Base-by-base conservation (phyloP, 2,329 filamentous ascomycete genomes). In the Catunica adiposa region DNA sequence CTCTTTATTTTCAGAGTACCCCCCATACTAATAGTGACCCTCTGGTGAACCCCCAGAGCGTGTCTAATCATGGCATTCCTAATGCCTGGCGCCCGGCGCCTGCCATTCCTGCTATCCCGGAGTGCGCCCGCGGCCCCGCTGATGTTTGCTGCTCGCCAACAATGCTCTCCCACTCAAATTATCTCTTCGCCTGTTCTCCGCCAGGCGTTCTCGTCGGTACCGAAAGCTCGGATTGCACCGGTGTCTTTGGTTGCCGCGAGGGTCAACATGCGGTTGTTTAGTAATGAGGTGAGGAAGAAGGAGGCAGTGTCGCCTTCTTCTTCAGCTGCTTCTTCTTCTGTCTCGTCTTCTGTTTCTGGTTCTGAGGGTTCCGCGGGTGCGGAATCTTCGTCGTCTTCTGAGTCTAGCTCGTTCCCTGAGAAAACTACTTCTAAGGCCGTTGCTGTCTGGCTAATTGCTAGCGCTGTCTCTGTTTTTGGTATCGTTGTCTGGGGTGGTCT, bases 401-500 rank as follows among this genome's bases (percentile, higher is more conserved):
- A 48, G 1, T 50, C 54, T 51, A 55, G 55, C 3, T 59, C 58
- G 9, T 79, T 76, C 58, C 76, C 77, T 29, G 68, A 84, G 61
- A 76, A 85, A 62, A 78, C 78, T 8, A 88, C 78, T 61, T 79
- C 82, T 58, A 92, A 86, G 69, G 71, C 73, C 8, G 89, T 95
- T 47, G 92, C 83, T 58, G 90, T 90, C 72, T 98, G 89, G 89
- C 78, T 98, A 48, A 72, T 98, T 56, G 90, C 82, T 50, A 96
- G 89, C 62, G 89, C 92, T 1, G 85, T 80, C 46, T 94, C 88
- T 66, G 92, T 97, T 54, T 98, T 97, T 69, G 92, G 92, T 59
- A 95, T 98, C 63, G 89, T 98, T 53, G 80, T 98, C 47, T 94
- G 94, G 68, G 92, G 92, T 57, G 92, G 92, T 4, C 74, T 98